Conservation (phyloP, 1,284 basidiomycete genomes). For the Apiotrichum brassicae region DNA sequence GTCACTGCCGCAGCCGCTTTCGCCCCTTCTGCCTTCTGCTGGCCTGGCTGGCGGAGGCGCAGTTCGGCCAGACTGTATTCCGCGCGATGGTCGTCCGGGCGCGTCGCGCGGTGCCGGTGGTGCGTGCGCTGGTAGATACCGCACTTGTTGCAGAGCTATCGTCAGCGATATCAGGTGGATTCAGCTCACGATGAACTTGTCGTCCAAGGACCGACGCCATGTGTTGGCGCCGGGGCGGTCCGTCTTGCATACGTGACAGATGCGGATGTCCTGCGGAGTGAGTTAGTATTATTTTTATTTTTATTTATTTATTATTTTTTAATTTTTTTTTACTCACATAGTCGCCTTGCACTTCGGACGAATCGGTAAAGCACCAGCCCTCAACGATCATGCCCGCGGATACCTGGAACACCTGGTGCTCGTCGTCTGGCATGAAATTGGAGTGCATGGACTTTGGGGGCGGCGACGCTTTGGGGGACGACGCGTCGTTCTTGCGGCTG, state of each 20-base stretch:
- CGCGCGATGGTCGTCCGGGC: slow-evolving; percentile 1
- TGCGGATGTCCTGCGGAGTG: slow-evolving; percentile 1
- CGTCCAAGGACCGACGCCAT: slow-evolving; percentile 9
- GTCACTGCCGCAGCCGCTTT: background rate
- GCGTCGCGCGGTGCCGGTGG: background rate
- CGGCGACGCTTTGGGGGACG: no score
- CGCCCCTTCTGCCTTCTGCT: background rate
- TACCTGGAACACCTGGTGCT: background rate
- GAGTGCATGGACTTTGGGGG: no score
- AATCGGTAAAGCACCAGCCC: background rate
- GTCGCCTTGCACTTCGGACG: background rate
- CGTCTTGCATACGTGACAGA: slow-evolving; percentile 10
- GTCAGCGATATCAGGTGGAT: background rate
- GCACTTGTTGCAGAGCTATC: slow-evolving; percentile 16
- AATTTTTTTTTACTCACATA: background rate
- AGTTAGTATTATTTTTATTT: no score
- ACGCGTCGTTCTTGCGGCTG: no score
- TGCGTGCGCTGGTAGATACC: slow-evolving; percentile 14
- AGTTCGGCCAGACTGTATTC: background rate
- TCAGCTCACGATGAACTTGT: slow-evolving; percentile 6
- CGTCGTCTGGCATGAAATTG: no score
- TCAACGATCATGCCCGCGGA: background rate
- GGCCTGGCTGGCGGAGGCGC: background rate
- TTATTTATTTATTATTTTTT: background rate
- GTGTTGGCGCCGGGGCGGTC: slow-evolving; percentile 11